Conservation (phyloP, 352 stramenopile genomes). For the Globisporangium irregulare region DNA sequence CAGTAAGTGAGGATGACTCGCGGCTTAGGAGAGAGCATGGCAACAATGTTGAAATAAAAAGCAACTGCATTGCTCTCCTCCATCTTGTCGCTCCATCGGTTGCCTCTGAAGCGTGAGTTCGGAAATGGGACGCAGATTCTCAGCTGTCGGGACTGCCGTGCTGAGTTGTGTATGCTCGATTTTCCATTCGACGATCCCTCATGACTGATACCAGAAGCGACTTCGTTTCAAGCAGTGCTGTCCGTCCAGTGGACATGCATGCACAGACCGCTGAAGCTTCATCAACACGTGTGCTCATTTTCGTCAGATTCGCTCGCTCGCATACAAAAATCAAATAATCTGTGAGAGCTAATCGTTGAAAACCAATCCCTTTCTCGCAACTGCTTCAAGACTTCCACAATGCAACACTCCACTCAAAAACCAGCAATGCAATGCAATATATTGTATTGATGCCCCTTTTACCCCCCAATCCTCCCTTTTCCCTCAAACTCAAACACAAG, state of each 20-base stretch:
- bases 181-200: background rate
- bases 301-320: too few relatives aligned
- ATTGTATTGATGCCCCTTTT: background rate
- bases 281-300: too few relatives aligned
- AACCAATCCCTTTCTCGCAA: too few relatives aligned
- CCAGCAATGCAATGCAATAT: background rate
- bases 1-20: background rate
- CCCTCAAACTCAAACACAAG: background rate
- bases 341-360: too few relatives aligned
- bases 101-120: background rate
- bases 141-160: background rate
- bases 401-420: too few relatives aligned
- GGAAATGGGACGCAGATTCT: background rate
- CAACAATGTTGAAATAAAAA: background rate
- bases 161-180: background rate
- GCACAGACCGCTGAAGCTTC: too few relatives aligned
- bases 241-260: too few relatives aligned
- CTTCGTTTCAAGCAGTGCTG: too few relatives aligned
- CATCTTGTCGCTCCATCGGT: too few relatives aligned
- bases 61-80: background rate
- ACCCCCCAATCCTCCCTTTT: background rate
- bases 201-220: too few relatives aligned
- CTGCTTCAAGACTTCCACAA: too few relatives aligned
- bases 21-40: background rate
- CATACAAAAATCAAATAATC: too few relatives aligned